Percentiles rank a stretch among this genome's conserved stretches.
Evolutionary conservation across 768 basidiomycete species (phyloP).

Genomic region (Podaxis carcinomalis): DNA sequence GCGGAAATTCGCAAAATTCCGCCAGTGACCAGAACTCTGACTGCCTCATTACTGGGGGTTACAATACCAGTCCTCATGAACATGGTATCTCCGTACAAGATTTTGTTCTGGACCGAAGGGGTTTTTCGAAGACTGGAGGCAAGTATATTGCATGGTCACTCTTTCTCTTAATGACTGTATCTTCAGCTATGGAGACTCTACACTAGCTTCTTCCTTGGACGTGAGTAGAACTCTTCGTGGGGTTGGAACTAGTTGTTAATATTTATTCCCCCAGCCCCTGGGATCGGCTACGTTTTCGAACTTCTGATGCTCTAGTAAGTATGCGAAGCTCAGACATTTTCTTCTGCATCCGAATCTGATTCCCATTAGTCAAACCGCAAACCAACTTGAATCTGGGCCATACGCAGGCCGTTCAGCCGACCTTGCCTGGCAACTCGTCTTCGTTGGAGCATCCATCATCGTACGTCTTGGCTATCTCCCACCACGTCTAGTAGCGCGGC

Average conservation of each 20-base stretch:
- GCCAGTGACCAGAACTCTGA: slow-evolving; percentile 72
- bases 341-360: not conserved
- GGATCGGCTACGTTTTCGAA: slow-evolving; percentile 40
- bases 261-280: slow-evolving; percentile 1
- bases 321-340: not conserved
- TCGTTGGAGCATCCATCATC: slow-evolving; percentile 51
- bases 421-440: slow-evolving; percentile 68
- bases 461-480: slow-evolving; percentile 35
- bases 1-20: slow-evolving; percentile 78
- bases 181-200: slow-evolving; percentile 67
- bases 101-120: slow-evolving; percentile 48
- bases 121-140: slow-evolving; percentile 55
- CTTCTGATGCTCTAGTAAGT: slow-evolving; percentile 67
- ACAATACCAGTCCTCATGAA: slow-evolving; percentile 54
- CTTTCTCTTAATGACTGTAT: not conserved
- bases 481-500: not conserved
- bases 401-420: slow-evolving; percentile 64
- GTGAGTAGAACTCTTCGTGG: not conserved
- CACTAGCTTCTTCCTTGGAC: slow-evolving; percentile 72
- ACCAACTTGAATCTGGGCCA: slow-evolving; percentile 58
- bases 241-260: not conserved
- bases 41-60: slow-evolving; percentile 55
- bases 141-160: slow-evolving; percentile 3
- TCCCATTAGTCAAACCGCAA: slow-evolving; percentile 51
- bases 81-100: slow-evolving; percentile 45